Percentiles rank a stretch among this genome's conserved stretches.
These are phyloP conservation scores for Emmonsia crescens DNA, from an alignment of 2,329 filamentous ascomycete species.

Conservation along the genomic window DNA sequence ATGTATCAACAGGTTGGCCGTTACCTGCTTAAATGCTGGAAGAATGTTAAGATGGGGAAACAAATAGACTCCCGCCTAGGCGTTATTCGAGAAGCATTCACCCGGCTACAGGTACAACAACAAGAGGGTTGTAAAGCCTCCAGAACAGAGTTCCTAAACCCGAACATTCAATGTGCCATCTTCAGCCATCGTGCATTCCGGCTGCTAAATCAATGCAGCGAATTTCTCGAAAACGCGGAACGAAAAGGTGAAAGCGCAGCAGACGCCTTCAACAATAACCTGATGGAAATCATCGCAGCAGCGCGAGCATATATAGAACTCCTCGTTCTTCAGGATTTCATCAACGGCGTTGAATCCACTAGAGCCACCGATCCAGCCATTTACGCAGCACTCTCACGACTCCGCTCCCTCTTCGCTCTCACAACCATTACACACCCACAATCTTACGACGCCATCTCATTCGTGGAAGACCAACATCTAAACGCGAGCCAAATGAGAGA, in stretches of 20 bases:
- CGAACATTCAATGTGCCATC: constrained; percentile 15
- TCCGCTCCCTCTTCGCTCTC: constrained; percentile 14
- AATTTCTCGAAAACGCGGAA: constrained; percentile 7
- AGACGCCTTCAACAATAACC: constrained; percentile 19
- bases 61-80: constrained; percentile 3
- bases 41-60: constrained; percentile 5
- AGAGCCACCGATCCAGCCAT: constrained; percentile 6
- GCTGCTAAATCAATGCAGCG: constrained; percentile 8
- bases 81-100: constrained; percentile 1
- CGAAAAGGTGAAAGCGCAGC: constrained; percentile 3
- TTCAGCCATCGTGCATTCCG: constrained; percentile 18
- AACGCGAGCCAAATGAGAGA: constrained; percentile 12
- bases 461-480: constrained; percentile 17
- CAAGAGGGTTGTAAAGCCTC: constrained; percentile 10
- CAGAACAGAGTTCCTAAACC: constrained; percentile 14
- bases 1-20: constrained; percentile 30
- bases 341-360: constrained; percentile 5
- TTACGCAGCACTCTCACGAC: constrained; percentile 8
- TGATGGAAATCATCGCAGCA: constrained; percentile 19
- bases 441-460: constrained; percentile 19
- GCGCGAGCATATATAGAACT: constrained; percentile 20
- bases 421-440: constrained; percentile 17
- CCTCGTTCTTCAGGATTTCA: constrained; percentile 17
- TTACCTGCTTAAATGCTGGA: constrained; percentile 15
- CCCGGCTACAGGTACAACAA: neutral